Conservation (phyloP, 2,329 filamentous ascomycete species). For the Niveomyces coronatus region DNA sequence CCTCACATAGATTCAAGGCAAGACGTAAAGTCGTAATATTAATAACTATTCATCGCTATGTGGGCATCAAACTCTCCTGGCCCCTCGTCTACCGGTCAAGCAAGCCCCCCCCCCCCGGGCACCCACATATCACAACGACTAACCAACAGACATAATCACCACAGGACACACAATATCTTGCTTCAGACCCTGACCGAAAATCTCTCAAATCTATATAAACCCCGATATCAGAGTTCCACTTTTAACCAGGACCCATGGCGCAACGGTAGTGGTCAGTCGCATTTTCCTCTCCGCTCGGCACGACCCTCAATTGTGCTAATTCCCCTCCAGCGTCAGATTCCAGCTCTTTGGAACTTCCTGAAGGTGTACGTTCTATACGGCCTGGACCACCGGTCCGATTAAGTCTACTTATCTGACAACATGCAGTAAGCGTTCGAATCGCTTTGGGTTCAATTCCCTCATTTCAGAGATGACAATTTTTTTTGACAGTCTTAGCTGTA, state of each 20-base stretch:
- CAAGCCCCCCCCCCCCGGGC: too few relatives aligned
- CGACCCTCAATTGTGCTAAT: background rate
- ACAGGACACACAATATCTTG: too few relatives aligned
- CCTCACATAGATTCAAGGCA: too few relatives aligned
- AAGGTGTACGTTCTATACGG: background rate
- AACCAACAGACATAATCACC: too few relatives aligned
- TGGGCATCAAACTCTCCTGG: too few relatives aligned
- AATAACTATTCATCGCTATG: too few relatives aligned
- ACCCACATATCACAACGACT: too few relatives aligned
- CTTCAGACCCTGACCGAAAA: background rate
- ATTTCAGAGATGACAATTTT: background rate
- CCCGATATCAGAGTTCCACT: background rate
- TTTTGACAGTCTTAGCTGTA: too few relatives aligned
- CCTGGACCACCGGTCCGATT: background rate
- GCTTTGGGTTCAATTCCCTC: conserved; percentile 1
- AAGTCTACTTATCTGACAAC: background rate
- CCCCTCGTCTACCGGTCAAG: too few relatives aligned
- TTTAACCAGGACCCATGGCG: background rate
- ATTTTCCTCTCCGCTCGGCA: background rate
- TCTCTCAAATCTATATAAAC: background rate
- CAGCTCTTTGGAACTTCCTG: background rate
- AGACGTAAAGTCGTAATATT: too few relatives aligned
- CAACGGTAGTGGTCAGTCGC: conserved; percentile 1
- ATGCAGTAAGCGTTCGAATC: background rate
- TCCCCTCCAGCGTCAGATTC: background rate